Base-by-base conservation (phyloP, 2,329 filamentous ascomycete genomes). In the Elsinoe australis region DNA sequence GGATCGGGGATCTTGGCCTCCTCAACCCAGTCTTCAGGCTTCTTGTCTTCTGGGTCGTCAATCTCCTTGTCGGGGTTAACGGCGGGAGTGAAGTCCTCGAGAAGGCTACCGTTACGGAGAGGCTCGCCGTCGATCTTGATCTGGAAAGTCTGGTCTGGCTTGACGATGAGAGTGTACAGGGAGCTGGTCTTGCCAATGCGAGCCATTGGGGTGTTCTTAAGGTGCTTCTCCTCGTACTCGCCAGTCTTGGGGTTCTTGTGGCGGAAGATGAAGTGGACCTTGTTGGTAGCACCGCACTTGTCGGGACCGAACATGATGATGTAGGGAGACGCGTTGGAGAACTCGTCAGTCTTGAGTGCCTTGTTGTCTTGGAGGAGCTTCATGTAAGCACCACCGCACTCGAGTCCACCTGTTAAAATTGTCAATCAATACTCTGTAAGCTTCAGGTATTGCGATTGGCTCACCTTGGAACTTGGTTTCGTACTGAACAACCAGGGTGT, bases 161-260 rank as follows among this genome's bases (percentile, higher is more conserved):
- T 85, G 66, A 98, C 87, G 60, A 95, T 87, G 60, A 98, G 78
- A 53, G 92, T 96, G 79, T 98, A 98, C 54, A 98, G 83, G 68
- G 90, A 84, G 54, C 86, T 85, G 55, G 87, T 83, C 82, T 95
- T 96, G 74, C 82, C 77, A 62, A 94, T 92, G 67, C 83, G 85
- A 65, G 89, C 89, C 51, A 83, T 77, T 53, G 92, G 89, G 56
- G 90, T 83, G 61, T 78, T 78, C 66, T 79, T 81, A 55, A 98
- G 79, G 73, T 98, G 92, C 83, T 98, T 98, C 85, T 98, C 92
- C 79, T 98, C 90, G 64, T 98, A 98, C 71, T 95, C 87, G 74
- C 90, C 90, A 38, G 88, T 95, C 85, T 95, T 95, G 66, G 92
- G 92, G 81, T 96, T 98, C 86, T 96, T 98, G 85, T 98, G 92